A percentile compares a stretch with the other conserved stretches of the same genome.
These are phyloP conservation scores for Marasmius tenuissimus DNA, from an alignment of 1,284 basidiomycete genomes.

Conservation along the genomic window DNA sequence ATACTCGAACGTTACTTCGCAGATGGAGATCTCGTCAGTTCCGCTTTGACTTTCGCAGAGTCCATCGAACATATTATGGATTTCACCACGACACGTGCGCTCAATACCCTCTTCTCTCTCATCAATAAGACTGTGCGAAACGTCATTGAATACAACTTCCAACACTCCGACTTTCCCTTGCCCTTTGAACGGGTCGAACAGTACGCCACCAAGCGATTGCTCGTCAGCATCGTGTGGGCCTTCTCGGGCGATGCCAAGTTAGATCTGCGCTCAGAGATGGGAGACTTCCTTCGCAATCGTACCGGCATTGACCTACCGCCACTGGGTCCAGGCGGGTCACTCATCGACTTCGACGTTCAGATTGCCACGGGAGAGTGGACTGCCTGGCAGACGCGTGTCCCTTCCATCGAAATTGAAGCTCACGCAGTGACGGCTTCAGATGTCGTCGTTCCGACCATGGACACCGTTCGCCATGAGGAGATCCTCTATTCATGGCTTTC, in stretches of 20 bases:
- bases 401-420: slow-evolving; percentile 95
- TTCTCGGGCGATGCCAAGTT: slow-evolving; percentile 96
- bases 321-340: slow-evolving; percentile 71
- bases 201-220: slow-evolving; percentile 88
- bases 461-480: slow-evolving; percentile 98
- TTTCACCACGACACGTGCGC: slow-evolving; percentile 88
- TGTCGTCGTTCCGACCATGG: slow-evolving; percentile 97
- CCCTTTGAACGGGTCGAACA: slow-evolving; percentile 82
- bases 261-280: slow-evolving; percentile 87
- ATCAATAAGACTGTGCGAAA: slow-evolving; percentile 96
- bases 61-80: slow-evolving; percentile 98
- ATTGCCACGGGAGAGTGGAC: slow-evolving; percentile 86
- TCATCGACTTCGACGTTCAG: slow-evolving; percentile 97
- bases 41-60: slow-evolving; percentile 79
- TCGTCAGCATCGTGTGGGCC: slow-evolving; percentile 95
- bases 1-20: slow-evolving; percentile 85
- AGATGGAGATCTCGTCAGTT: slow-evolving; percentile 78
- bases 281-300: slow-evolving; percentile 82
- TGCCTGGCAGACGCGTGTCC: slow-evolving; percentile 90
- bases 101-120: slow-evolving; percentile 96
- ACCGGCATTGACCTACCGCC: slow-evolving; percentile 91
- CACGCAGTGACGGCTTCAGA: slow-evolving; percentile 95
- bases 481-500: slow-evolving; percentile 98
- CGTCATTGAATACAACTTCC: slow-evolving; percentile 92
- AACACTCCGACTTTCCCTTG: slow-evolving; percentile 95